A percentile compares a stretch with the other conserved stretches of the same genome.
Conservation (phyloP, 441 rosid species). For the Bruguiera hainesii region DNA sequence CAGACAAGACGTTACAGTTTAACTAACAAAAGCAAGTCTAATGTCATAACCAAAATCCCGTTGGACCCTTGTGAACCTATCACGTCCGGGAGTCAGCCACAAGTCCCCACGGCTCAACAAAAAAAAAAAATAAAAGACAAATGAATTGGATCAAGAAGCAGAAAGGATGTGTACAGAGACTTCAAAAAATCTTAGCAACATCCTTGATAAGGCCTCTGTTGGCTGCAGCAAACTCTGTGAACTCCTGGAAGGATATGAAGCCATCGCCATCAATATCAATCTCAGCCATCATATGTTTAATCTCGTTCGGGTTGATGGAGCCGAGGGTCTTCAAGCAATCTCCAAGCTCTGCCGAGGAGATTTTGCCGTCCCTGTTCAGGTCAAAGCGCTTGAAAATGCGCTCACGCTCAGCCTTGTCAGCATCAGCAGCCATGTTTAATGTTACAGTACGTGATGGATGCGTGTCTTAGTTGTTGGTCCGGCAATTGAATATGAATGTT, state of each 20-base stretch:
- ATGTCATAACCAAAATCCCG: not conserved
- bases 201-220: constrained; percentile 77
- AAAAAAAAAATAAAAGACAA: no score
- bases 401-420: constrained; percentile 52
- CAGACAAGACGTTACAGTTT: constrained; percentile 3
- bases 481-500: not conserved
- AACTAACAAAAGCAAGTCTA: constrained; percentile 8
- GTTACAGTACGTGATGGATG: not conserved
- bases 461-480: not conserved
- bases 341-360: constrained; percentile 70
- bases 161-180: not conserved
- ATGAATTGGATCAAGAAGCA: not conserved
- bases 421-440: constrained; percentile 51
- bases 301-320: constrained; percentile 47
- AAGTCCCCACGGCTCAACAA: not conserved
- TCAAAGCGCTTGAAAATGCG: constrained; percentile 79
- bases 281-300: constrained; percentile 81
- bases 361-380: constrained; percentile 67
- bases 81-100: not conserved
- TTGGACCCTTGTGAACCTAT: not conserved
- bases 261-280: constrained; percentile 88
- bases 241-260: constrained; percentile 62
- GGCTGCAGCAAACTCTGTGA: constrained; percentile 55
- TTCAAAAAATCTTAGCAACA: constrained; percentile 68
- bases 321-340: constrained; percentile 63